A percentile compares a stretch with the other conserved stretches of the same genome.
phyloP scores from a whole-genome alignment of 78 protist genomes.

The Anaeramoeba flamelloides region DNA sequence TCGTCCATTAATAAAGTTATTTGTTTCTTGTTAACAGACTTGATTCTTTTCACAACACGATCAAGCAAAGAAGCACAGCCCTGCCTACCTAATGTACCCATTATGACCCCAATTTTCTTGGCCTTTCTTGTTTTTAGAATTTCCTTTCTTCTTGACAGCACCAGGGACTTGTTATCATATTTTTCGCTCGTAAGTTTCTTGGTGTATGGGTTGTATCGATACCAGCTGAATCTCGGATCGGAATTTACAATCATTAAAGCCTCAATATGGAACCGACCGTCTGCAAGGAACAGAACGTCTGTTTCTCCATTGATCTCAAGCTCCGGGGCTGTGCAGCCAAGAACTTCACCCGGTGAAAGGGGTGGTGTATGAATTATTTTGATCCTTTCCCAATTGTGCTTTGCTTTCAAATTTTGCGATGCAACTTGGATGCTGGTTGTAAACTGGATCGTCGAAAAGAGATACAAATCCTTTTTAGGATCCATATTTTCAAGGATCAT shows the following conservation, averaged over 20 bases:
- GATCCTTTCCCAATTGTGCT: conserved; percentile 12
- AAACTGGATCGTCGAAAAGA: conserved; percentile 76
- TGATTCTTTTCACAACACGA: background rate
- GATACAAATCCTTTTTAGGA: conserved; percentile 11
- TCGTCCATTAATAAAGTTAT: conserved; percentile 4
- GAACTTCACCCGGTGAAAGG: conserved; percentile 75
- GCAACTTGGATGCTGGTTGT: conserved; percentile 45
- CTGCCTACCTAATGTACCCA: conserved; percentile 88
- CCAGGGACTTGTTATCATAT: background rate
- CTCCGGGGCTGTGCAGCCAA: conserved; percentile 81
- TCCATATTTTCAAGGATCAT: conserved; percentile 47
- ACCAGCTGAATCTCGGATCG: conserved; percentile 71
- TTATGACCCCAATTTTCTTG: conserved; percentile 20
- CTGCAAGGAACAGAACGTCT: too few relatives aligned
- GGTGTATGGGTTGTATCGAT: conserved; percentile 69
- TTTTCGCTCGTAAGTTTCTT: conserved; percentile 22
- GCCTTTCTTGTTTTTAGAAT: conserved; percentile 24
- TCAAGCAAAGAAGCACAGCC: conserved; percentile 61
- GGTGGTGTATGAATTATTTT: conserved; percentile 74
- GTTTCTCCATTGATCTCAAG: too few relatives aligned
- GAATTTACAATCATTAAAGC: conserved; percentile 75
- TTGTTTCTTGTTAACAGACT: conserved; percentile 24
- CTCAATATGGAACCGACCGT: conserved; percentile 94
- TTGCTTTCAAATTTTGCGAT: background rate
- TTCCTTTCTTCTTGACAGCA: conserved; percentile 16